A percentile compares a stretch with the other conserved stretches of the same genome.
phyloP scores from a whole-genome alignment of 192 early-diverging fungal species.

The Backusella luteola region DNA sequence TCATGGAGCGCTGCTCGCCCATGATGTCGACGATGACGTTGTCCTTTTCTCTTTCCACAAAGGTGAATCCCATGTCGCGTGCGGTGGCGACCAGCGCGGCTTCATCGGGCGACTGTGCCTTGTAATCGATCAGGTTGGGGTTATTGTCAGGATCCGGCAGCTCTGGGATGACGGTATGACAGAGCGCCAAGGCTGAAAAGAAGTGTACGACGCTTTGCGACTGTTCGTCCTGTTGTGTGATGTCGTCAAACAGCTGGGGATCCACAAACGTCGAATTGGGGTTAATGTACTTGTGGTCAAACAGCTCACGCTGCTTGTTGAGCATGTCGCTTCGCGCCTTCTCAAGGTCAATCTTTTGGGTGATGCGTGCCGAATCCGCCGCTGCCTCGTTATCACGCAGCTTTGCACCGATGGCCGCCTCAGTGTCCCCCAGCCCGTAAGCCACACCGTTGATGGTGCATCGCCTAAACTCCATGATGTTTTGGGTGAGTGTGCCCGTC shows the following conservation, averaged over 20 bases:
- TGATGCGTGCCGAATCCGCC: background rate
- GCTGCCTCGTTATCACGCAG: conserved; percentile 12
- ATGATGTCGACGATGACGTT: conserved; percentile 71
- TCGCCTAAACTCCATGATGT: conserved; percentile 78
- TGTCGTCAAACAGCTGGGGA: conserved; percentile 35
- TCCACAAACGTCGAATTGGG: conserved; percentile 70
- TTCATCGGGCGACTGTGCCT: conserved; percentile 94
- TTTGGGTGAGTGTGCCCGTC: conserved; percentile 77
- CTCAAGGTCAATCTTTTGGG: conserved; percentile 27
- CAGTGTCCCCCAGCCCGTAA: conserved; percentile 59
- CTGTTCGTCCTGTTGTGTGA: conserved; percentile 16
- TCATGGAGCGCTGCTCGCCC: conserved; percentile 67
- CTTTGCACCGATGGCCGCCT: conserved; percentile 44
- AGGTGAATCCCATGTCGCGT: conserved; percentile 79
- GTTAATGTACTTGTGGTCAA: conserved; percentile 60
- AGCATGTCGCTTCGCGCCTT: conserved; percentile 54
- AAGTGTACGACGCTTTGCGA: conserved; percentile 41
- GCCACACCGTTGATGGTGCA: conserved; percentile 62
- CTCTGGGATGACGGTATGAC: conserved; percentile 64
- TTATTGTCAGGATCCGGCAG: conserved; percentile 47
- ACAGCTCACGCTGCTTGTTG: conserved; percentile 49
- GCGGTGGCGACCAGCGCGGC: conserved; percentile 87
- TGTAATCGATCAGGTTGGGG: conserved; percentile 68
- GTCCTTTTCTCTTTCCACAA: conserved; percentile 73
- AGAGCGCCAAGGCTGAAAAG: conserved; percentile 59